Evolutionary conservation across 305 asterid genomes (phyloP), one percentile per base, ranked within the genome.

Genomic region (Fraxinus ornus): DNA sequence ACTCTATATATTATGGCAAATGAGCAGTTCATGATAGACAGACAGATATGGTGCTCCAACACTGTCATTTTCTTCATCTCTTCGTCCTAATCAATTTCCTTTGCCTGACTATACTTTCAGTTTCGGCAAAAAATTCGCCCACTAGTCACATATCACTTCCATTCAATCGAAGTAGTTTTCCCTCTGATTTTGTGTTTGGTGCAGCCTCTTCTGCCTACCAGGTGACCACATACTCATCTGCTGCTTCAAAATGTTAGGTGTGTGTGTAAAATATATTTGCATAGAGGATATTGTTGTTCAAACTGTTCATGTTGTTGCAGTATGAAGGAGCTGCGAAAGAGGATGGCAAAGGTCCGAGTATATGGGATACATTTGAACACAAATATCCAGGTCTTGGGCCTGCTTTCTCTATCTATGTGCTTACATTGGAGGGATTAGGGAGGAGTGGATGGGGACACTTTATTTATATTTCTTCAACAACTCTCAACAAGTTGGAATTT

Each of bases 171-270:
- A 80, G 79, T 24, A 55, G 70, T 13, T 90, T 90, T 62, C 91
- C 95, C 0, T 80, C 83, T 15, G 95, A 47, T 73, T 89, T 91
- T 75, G 17, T 88, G 17, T 87, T 91, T 36, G 95, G 95, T 81
- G 89, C 90, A 75, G 86, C 90, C 52, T 88, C 93, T 4, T 82
- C 95, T 37, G 87, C 95, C 24, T 91, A 91, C 64, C 95, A 91
- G 88, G 95, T 83, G 79, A 10, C 13, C 7, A 19, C 22, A 1
- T 26, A 35, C 15, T 10, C 9, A 0, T 66, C 28, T 22, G 4
- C 5, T 70, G 19, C 39, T 30, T 30, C 36, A 7, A 30, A 22
- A 30, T 26, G 21, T 26, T 15, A 26, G 2, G 3, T 70, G 0
- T 5, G 39, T 30, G 49, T 41, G 3, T 1, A 7, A 19, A 3